Base-by-base conservation (phyloP, 768 basidiomycete species). In the Scleroderma citrinum region DNA sequence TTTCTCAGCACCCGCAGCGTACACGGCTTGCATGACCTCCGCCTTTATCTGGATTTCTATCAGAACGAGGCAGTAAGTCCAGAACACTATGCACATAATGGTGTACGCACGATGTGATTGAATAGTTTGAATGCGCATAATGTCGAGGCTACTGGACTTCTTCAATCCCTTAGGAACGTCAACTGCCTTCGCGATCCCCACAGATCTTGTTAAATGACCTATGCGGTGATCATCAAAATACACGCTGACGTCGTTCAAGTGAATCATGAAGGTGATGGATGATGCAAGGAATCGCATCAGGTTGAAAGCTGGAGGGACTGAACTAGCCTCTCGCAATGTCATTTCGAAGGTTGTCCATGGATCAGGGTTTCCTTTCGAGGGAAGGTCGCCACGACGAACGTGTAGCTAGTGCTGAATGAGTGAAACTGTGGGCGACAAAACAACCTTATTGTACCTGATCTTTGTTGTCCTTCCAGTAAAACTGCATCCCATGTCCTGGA, bases 401-500 rank as follows among this genome's bases (percentile, higher is more conserved):
- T 85, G 87, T 1, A 97, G 76, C 85, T 92, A 8, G 39, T 47
- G 45, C 20, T 49, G 16, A 4, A 41, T 54, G 26, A 47, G 57
- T 44, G 42, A 20, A 44, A 8, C 1, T 16, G 20, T 29, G n/a
- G 12, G 1, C 19, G 7, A 3, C n/a, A 7, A 19, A 7, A 24
- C 23, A 29, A 7, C 34, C 21, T 32, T 17, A 7, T 48, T 64
- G 31, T 54, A 85, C 84, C 72, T 93, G 91, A 60, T 93, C 91
- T 59, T 87, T 90, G 58, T 86, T 87, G 59, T 88, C 89, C 62
- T 92, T 93, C 92, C 92, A 97, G 63, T 94, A 89, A 64, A 96
- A 97, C 0, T 83, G 86, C 92, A 95, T 95, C 82, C 91, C 92
- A 60, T 87, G 80, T 29, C 82, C 92, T 78, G 62, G 52, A 43